Evolutionary conservation across 2,329 filamentous ascomycete species (phyloP).

Genomic region (Aspergillus novofumigatus): DNA sequence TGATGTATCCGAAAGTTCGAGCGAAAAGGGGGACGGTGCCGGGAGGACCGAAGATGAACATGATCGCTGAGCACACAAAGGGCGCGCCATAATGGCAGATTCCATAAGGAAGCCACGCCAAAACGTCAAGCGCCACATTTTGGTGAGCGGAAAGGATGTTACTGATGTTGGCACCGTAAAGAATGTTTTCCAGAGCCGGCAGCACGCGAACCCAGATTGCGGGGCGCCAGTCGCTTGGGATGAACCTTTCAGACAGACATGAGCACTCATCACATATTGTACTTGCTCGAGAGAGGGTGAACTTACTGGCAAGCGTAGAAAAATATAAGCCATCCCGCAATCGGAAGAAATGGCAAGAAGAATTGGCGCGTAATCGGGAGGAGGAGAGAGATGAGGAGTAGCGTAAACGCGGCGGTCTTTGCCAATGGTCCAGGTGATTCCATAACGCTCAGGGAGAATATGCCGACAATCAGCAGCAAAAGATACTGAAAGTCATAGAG

Average conservation of each 20-base stretch:
- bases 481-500: conserved; percentile 82
- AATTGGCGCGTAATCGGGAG: conserved; percentile 87
- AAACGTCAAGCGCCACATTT: conserved; percentile 73
- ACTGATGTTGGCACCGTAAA: conserved; percentile 92
- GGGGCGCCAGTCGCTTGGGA: conserved; percentile 80
- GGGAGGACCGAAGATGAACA: conserved; percentile 87
- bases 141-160: conserved; percentile 93
- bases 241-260: conserved; percentile 61
- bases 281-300: neutral
- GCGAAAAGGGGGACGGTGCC: conserved; percentile 81
- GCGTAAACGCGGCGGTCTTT: conserved; percentile 68
- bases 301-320: conserved; percentile 92
- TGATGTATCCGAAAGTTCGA: conserved; percentile 87
- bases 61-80: conserved; percentile 68
- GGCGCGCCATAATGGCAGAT: conserved; percentile 86
- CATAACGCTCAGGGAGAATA: conserved; percentile 81
- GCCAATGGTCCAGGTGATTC: conserved; percentile 70
- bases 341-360: conserved; percentile 79
- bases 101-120: conserved; percentile 93
- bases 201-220: conserved; percentile 95
- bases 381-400: conserved; percentile 65
- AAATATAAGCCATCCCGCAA: conserved; percentile 81
- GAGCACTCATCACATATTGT: conserved; percentile 10
- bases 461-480: conserved; percentile 65
- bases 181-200: conserved; percentile 89